Base-by-base conservation (phyloP, 2,329 filamentous ascomycete genomes). In the Aureobasidium sp. region DNA sequence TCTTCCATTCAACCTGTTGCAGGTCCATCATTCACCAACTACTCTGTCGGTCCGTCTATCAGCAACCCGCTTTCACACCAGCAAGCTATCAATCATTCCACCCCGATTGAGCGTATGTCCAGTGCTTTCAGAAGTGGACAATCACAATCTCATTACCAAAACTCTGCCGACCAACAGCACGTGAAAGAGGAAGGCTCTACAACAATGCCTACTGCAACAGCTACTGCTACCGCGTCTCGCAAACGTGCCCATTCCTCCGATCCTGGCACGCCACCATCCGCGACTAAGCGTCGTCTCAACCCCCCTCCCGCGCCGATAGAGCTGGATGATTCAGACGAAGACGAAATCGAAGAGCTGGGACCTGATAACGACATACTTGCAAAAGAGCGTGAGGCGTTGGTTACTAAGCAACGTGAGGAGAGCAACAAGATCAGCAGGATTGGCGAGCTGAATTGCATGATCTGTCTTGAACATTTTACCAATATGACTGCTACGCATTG, bases 391-490 rank as follows among this genome's bases (percentile, higher is more conserved):
- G 75, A 79, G 61, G 80, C 83, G 64, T 79, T 80, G 0, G 73
- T 82, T 41, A 77, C 78, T 61, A 61, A 61, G 48, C 75, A 82
- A 65, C 68, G 75, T 34, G 64, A 70, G 46, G 61, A 72, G 7
- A 68, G 68, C 10, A 70, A 71, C 37, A 66, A 70, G 20, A 41
- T 58, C 17, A 62, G 58, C 26, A 58, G 55, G 12, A 61, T 75
- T 81, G 66, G 80, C 74, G 26, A 78, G 72, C 5, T 80, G 80
- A 69, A 82, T 76, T 87, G 84, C 69, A 84, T 85, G 48, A 83
- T 87, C 26, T 87, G 84, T 72, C 82, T 87, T 81, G 84, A 87
- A 66, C 78, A 75, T 4, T 82, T 80, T 2, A 84, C 79, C 9
- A 79, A 86, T 68, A 77, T 84, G 10, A 86, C 84, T 2, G 81